Conservation (phyloP, 768 basidiomycete genomes). For the Boletus fagicola region DNA sequence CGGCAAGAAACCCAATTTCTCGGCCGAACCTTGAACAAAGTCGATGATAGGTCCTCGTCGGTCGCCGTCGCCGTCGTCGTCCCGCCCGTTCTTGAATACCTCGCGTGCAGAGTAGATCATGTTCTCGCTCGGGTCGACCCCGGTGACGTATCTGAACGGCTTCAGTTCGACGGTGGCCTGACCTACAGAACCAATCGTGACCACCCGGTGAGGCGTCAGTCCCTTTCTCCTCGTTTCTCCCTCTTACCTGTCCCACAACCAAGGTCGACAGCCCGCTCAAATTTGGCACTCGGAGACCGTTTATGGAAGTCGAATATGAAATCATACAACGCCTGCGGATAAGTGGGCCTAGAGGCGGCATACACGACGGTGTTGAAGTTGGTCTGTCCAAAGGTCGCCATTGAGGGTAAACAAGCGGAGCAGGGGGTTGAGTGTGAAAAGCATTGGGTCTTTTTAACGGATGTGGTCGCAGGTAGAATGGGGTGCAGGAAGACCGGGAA, state of each 20-base stretch:
- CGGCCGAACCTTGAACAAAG: constrained; percentile 45
- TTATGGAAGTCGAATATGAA: constrained; percentile 58
- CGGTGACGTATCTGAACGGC: constrained; percentile 59
- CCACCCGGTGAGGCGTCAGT: too few relatives aligned
- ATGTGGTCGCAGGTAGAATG: not conserved
- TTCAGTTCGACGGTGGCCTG: constrained; percentile 63
- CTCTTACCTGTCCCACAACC: constrained; percentile 76
- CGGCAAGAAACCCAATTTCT: constrained; percentile 50
- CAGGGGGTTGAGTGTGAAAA: not conserved
- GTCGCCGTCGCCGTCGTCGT: constrained; percentile 12
- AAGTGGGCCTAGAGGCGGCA: constrained; percentile 66
- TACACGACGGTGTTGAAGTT: constrained; percentile 63
- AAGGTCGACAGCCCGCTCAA: constrained; percentile 65
- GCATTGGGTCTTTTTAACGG: not conserved
- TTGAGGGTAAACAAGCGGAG: constrained; percentile 22
- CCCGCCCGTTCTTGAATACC: not conserved
- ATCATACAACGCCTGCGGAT: constrained; percentile 64
- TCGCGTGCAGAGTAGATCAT: constrained; percentile 63
- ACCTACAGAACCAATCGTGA: constrained; percentile 38
- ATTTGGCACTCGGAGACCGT: constrained; percentile 29
- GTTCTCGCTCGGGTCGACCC: constrained; percentile 68
- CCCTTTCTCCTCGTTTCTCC: not conserved
- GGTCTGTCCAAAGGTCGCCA: constrained; percentile 72
- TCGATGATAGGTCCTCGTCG: constrained; percentile 18
- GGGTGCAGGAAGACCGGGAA: not conserved